Base-by-base conservation (phyloP, 1,284 basidiomycete species). In the Rugiboletus extremiorientalis region DNA sequence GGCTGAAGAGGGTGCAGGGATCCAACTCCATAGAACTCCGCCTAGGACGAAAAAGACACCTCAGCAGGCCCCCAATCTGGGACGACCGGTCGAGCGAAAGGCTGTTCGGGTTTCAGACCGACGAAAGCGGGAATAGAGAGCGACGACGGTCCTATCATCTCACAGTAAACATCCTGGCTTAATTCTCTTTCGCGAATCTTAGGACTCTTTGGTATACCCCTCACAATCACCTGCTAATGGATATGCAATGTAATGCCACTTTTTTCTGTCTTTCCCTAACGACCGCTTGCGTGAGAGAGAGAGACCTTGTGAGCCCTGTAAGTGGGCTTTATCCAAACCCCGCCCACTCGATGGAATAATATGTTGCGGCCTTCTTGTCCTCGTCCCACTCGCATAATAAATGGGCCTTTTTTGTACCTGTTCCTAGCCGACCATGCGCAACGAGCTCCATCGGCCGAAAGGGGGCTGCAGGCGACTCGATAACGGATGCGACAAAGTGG, bases 331-430 rank as follows among this genome's bases (percentile, higher is more conserved):
- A 95, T 64, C 93, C 94, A 69, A 95, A 96, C 31, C 92, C 91
- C 38, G 92, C 91, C 94, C 94, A 96, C 73, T 96, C 93, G 59
- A 96, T 82, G 56, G 89, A 91, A 58, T 91, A 84, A 76, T 89
- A 94, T 10, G 86, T 84, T 3, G 88, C 89, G 62, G 80, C 72
- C 42, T 83, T 79, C 65, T 78, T 83, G 43, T 81, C 80, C 50
- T 91, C 85, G 67, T 96, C 85, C 89, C 91, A 96, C 41, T 87
- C 85, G 66, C 94, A 97, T 9, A 99, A 72, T 31, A 99, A 74
- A 71, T 98, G 96, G 1, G 94, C 88, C 76, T 99, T 99, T 73
- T 98, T 99, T 6, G 97, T 98, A 1, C 93, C 96, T 1, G 97
- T 99, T 0, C 96, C 97, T 41, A 99, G 76, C 33, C 97, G 83